A percentile compares a stretch with the other conserved stretches of the same genome.
Evolutionary conservation across 176 grass and related monocot species (phyloP).

Genomic region (Ensete ventricosum): DNA sequence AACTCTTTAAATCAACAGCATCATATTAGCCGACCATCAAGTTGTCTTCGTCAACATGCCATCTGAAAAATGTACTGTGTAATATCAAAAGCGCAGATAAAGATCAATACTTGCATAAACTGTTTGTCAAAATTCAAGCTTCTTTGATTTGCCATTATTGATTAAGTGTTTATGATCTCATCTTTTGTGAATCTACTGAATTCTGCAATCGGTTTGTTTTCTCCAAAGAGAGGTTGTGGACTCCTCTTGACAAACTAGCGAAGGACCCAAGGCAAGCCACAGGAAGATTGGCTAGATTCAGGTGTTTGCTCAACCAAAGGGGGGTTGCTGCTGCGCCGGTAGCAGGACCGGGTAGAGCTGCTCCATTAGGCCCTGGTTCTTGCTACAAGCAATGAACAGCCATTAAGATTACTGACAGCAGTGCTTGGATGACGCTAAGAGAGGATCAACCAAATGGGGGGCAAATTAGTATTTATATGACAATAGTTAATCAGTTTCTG

Average conservation of each 20-base stretch:
- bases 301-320: conserved; percentile 91
- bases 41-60: too few species aligned
- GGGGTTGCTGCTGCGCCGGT: conserved; percentile 75
- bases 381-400: conserved; percentile 54
- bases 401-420: background rate
- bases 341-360: conserved; percentile 35
- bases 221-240: conserved; percentile 70
- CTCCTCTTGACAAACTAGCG: conserved; percentile 48
- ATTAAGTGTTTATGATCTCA: too few species aligned
- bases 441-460: background rate
- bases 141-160: background rate
- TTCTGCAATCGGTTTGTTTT: conserved; percentile 1
- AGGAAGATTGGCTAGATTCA: conserved; percentile 70
- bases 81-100: too few species aligned
- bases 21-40: too few species aligned
- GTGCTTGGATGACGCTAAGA: background rate
- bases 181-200: background rate
- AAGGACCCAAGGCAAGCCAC: conserved; percentile 46
- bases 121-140: background rate
- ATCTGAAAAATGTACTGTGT: too few species aligned
- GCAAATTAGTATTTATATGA: background rate
- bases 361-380: conserved; percentile 58
- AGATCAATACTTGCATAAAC: too few species aligned
- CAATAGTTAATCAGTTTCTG: background rate
- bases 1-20: too few species aligned